phyloP scores from a whole-genome alignment of 225 moss, liverwort and hornwort genomes.

The Neckera pumila region DNA sequence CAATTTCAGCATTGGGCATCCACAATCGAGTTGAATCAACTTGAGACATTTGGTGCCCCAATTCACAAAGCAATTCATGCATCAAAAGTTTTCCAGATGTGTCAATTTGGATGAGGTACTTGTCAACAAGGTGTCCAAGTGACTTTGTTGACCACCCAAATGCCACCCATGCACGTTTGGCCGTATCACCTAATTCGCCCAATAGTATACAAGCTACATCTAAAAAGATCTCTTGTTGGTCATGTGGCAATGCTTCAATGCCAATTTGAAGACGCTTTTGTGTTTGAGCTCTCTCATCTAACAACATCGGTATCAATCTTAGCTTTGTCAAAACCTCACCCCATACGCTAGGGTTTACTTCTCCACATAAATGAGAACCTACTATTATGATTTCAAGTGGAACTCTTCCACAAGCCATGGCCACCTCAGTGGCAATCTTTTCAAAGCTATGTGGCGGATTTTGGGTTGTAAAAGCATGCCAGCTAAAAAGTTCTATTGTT shows the following conservation, averaged over 20 bases:
- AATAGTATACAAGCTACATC: not conserved
- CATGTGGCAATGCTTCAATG: not conserved
- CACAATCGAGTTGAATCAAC: not conserved
- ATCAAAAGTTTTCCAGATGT: not conserved
- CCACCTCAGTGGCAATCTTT: not conserved
- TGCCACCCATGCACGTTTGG: not conserved
- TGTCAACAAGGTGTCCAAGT: not conserved
- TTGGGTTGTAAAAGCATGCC: not conserved
- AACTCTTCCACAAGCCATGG: not conserved
- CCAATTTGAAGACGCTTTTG: not conserved
- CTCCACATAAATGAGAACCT: not conserved
- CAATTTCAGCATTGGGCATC: not conserved
- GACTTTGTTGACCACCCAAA: not conserved
- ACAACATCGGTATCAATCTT: not conserved
- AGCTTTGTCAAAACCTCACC: not conserved
- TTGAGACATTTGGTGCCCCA: not conserved
- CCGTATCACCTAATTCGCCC: not conserved
- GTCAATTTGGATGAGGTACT: not conserved
- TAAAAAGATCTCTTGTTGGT: not conserved
- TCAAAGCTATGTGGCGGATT: not conserved
- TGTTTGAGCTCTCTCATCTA: not conserved
- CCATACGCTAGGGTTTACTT: not conserved
- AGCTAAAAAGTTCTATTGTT: not conserved
- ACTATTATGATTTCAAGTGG: not conserved
- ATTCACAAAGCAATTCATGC: not conserved